A percentile compares a stretch with the other conserved stretches of the same genome.
These are phyloP conservation scores for Pharus latifolius DNA, from an alignment of 176 grass and related monocot species.

Conservation along the genomic window DNA sequence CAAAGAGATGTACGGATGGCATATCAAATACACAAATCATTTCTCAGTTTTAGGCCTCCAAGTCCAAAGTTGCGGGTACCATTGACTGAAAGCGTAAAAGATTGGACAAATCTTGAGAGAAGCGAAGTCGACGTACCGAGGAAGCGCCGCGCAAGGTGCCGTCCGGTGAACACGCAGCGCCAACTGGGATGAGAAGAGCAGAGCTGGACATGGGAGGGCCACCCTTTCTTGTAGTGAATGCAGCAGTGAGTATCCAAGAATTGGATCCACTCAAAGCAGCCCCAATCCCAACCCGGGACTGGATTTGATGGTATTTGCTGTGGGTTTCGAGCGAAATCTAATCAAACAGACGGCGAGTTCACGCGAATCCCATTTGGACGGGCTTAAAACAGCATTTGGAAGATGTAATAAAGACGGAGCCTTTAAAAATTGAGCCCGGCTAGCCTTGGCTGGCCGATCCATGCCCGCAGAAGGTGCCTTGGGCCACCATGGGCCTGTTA, in stretches of 20 bases:
- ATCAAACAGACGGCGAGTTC: not conserved
- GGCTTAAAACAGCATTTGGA: too few relatives aligned
- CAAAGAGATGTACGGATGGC: not conserved
- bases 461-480: too few relatives aligned
- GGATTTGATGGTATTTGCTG: not conserved
- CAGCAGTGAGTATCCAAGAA: not conserved
- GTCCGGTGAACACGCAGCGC: not conserved
- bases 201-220: not conserved
- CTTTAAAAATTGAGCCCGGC: too few relatives aligned
- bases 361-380: constrained; percentile 10
- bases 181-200: not conserved
- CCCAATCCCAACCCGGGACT: not conserved
- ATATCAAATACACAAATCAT: not conserved
- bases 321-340: not conserved
- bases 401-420: too few relatives aligned
- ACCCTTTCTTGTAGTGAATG: not conserved
- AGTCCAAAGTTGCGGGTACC: too few relatives aligned
- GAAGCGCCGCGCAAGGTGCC: not conserved
- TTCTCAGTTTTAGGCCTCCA: not conserved
- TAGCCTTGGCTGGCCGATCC: too few relatives aligned
- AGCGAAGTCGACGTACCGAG: not conserved
- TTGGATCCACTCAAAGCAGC: constrained; percentile 32
- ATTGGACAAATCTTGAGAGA: not conserved
- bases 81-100: not conserved
- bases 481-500: too few relatives aligned